A percentile compares a stretch with the other conserved stretches of the same genome.
Evolutionary conservation across 139 green algal genomes (phyloP).

Genomic region (Chlorella sp.): DNA sequence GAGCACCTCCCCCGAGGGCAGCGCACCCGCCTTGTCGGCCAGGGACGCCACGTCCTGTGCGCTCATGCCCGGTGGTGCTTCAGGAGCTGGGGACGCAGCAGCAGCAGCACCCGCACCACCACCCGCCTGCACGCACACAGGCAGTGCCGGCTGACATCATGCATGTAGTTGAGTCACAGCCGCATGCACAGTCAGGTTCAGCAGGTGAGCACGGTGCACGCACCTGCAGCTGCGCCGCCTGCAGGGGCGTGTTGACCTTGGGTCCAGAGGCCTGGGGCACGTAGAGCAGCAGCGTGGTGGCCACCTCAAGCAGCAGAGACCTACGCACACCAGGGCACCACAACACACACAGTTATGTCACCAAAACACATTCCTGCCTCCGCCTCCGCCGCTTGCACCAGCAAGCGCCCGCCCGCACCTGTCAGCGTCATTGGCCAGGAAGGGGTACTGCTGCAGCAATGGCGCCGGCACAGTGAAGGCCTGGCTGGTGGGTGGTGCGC

Average conservation of each 20-base stretch:
- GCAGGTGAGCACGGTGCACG: neutral
- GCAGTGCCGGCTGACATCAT: neutral
- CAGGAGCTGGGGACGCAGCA: neutral
- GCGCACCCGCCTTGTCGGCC: constrained; percentile 20
- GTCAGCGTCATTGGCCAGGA: constrained; percentile 16
- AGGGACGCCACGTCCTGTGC: constrained; percentile 7
- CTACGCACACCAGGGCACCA: neutral
- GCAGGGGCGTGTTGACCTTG: neutral
- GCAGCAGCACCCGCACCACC: neutral
- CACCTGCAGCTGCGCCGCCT: constrained; percentile 3
- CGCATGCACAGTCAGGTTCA: neutral
- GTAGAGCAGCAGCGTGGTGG: neutral
- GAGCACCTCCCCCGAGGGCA: constrained; percentile 11
- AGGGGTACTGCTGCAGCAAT: constrained; percentile 22
- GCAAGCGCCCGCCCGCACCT: too few relatives aligned
- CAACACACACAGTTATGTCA: neutral
- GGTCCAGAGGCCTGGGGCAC: neutral
- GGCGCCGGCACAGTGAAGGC: neutral
- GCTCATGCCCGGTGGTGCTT: constrained; percentile 6
- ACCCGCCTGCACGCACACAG: neutral
- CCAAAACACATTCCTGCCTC: too few relatives aligned
- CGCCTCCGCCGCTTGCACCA: too few relatives aligned
- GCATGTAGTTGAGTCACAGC: neutral
- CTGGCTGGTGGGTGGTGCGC: too few relatives aligned
- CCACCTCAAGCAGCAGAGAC: neutral